Evolutionary conservation across 2,329 filamentous ascomycete genomes (phyloP).

Genomic region (Alternaria brassicicola): DNA sequence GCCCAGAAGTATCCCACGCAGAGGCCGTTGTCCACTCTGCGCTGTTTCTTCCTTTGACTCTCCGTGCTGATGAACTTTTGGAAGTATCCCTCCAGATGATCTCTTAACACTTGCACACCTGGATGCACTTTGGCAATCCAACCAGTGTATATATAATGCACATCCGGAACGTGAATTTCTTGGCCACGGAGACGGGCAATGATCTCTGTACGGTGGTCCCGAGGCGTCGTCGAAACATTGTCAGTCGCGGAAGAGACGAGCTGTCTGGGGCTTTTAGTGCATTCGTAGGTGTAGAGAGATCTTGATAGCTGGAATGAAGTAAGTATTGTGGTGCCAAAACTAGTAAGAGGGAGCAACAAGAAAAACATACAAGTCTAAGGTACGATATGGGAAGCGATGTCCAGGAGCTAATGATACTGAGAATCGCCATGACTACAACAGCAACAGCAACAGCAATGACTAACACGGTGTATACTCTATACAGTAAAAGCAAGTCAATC

Average conservation of each 20-base stretch:
- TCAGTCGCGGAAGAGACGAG: background rate
- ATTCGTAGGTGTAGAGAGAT: background rate
- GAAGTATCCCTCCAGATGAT: constrained; percentile 9
- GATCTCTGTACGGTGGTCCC: constrained; percentile 5
- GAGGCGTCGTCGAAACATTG: background rate
- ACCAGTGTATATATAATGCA: constrained; percentile 7
- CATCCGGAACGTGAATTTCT: constrained; percentile 11
- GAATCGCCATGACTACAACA: background rate
- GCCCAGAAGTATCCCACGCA: constrained; percentile 13
- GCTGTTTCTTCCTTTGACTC: constrained; percentile 5
- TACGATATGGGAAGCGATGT: background rate
- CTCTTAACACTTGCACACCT: constrained; percentile 1
- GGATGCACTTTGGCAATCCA: constrained; percentile 9
- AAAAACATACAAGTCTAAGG: constrained; percentile 1
- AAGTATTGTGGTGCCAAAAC: background rate
- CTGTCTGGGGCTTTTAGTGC: background rate
- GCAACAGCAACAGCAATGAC: no score
- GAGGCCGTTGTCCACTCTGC: constrained; percentile 11
- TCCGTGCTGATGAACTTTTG: constrained; percentile 9
- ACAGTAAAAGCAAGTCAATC: background rate
- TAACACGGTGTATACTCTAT: background rate
- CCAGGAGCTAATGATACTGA: constrained; percentile 1
- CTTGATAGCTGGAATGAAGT: background rate
- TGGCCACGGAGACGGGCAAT: constrained; percentile 9
- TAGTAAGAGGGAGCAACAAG: background rate